Base-by-base conservation (phyloP, 768 basidiomycete species). In the Tephrocybe rancida region DNA sequence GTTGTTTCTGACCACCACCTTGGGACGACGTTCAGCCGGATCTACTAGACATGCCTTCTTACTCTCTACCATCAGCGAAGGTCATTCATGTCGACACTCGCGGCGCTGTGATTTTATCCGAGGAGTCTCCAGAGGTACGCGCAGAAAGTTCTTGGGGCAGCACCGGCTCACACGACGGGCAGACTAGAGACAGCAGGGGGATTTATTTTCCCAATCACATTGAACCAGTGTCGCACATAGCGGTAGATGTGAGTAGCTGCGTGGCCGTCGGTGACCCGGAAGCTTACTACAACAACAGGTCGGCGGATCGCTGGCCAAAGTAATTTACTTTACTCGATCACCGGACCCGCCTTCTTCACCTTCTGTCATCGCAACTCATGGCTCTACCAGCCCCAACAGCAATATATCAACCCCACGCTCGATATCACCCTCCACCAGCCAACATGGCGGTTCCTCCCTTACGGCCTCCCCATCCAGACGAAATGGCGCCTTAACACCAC, bases 201-300 rank as follows among this genome's bases (percentile, higher is more conserved):
- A 98, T 99, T 63, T 98, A 98, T 73, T 81, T 99, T 27, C 97
- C 97, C 49, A 95, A 97, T 67, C 87, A 98, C 74, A 96, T 96
- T 56, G 97, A 99, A 71, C 92, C 93, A 21, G 88, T 99, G 14
- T 97, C 95, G 18, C 95, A 98, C 68, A 95, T 98, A 50, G 97
- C 97, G 3, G 87, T 99, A 51, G 96, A 99, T 67, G 95, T 96
- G 67, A 76, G 94, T 83, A 30, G 32, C 42, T 22, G 41, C 44
- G 13, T 30, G 48, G 37, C 49, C 45, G 45, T 56, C 30, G 26
- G 50, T 50, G 53, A 37, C 29, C 47, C 27, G 42, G 41, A 55
- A 48, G 47, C 42, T 64, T 49, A 55, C 63, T 32, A 43, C 25
- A 27, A 25, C 27, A 55, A 38, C 71, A 98, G 95, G 89, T 98